phyloP scores from a whole-genome alignment of 2,329 filamentous ascomycete genomes.

The Juglanconis oblonga region DNA sequence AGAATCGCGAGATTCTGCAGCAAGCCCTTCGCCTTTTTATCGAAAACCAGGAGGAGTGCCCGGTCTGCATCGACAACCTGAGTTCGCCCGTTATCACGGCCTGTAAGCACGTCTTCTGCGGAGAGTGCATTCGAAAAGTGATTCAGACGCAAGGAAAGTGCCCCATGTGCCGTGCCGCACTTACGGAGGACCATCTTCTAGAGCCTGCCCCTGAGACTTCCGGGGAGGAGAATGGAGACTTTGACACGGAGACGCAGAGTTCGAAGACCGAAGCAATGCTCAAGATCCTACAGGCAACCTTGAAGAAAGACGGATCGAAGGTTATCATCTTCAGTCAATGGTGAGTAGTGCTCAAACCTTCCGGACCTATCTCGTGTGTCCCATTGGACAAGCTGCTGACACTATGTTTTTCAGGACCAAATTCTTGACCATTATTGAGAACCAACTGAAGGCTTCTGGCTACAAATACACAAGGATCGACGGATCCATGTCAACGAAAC shows the following conservation, averaged over 20 bases:
- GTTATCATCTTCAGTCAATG: slow-evolving; percentile 75
- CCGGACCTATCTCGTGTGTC: not conserved
- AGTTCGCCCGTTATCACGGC: slow-evolving; percentile 76
- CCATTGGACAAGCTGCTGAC: not conserved
- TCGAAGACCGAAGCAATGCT: slow-evolving; percentile 81
- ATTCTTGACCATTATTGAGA: slow-evolving; percentile 70
- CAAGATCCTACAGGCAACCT: slow-evolving; percentile 68
- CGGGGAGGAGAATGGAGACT: slow-evolving; percentile 43
- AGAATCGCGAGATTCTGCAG: slow-evolving; percentile 71
- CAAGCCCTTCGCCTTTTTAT: slow-evolving; percentile 73
- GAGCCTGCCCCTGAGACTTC: slow-evolving; percentile 61
- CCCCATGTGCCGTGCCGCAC: slow-evolving; percentile 74
- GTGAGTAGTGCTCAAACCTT: slow-evolving; percentile 25
- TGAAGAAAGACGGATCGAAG: slow-evolving; percentile 61
- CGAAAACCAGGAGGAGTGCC: slow-evolving; percentile 78
- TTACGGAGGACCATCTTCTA: slow-evolving; percentile 59
- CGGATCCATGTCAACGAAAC: slow-evolving; percentile 69
- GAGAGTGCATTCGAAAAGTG: slow-evolving; percentile 68
- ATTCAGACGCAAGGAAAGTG: slow-evolving; percentile 77
- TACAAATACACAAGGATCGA: slow-evolving; percentile 72
- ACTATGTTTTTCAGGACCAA: slow-evolving; percentile 41
- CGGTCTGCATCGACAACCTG: slow-evolving; percentile 74
- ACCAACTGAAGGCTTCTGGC: slow-evolving; percentile 58
- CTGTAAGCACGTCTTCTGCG: slow-evolving; percentile 80
- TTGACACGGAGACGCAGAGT: slow-evolving; percentile 65